A percentile compares a stretch with the other conserved stretches of the same genome.
Evolutionary conservation across 2,329 filamentous ascomycete genomes (phyloP).

Genomic region (Delphinella strobiligena): DNA sequence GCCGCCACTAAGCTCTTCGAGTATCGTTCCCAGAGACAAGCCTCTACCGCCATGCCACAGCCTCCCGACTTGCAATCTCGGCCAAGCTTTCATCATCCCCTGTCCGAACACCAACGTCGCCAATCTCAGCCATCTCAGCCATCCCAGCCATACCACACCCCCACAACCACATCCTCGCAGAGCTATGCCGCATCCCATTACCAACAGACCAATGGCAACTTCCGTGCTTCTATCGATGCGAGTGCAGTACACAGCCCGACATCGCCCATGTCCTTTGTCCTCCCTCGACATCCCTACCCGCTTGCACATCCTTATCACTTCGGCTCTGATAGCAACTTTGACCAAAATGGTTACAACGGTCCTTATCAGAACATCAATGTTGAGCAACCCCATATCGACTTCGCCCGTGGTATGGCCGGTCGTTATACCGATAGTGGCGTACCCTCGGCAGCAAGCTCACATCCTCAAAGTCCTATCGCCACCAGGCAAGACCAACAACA

Average conservation of each 20-base stretch:
- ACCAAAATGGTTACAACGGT: conserved; percentile 5
- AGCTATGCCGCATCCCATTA: neutral
- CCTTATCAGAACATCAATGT: conserved; percentile 3
- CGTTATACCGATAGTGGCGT: neutral
- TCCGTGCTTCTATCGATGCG: conserved; percentile 4
- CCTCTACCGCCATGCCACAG: neutral
- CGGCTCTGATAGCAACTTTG: conserved; percentile 7
- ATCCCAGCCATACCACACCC: neutral
- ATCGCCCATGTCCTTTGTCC: neutral
- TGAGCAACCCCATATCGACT: conserved; percentile 3
- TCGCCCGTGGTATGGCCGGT: conserved; percentile 2
- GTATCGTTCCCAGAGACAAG: conserved; percentile 1
- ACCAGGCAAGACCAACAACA: neutral
- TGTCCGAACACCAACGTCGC: neutral
- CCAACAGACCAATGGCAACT: conserved; percentile 4
- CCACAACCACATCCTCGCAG: neutral
- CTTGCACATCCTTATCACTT: conserved; percentile 4
- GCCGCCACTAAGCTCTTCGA: conserved; percentile 6
- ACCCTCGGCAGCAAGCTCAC: conserved; percentile 4
- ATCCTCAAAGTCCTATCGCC: conserved; percentile 4
- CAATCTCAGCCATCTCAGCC: no score
- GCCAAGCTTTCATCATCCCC: neutral
- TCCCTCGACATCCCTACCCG: conserved; percentile 1
- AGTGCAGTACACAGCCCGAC: neutral
- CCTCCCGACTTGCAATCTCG: no score